These are phyloP conservation scores for Pseudocercospora pini-densiflorae DNA, from an alignment of 2,329 filamentous ascomycete species.

Conservation along the genomic window DNA sequence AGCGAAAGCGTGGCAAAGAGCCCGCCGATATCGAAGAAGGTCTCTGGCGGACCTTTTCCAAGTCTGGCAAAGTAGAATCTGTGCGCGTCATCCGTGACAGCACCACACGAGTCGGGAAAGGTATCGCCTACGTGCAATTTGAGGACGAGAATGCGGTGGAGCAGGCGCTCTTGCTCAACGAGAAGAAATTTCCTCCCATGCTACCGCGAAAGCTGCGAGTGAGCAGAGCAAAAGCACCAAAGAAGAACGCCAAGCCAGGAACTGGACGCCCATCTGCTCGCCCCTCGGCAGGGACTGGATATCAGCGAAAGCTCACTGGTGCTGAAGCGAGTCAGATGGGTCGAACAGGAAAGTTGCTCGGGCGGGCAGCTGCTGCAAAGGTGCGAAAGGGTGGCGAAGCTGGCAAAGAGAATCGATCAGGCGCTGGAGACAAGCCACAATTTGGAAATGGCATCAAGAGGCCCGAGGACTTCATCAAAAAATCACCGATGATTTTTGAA, in stretches of 20 bases:
- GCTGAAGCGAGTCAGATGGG: constrained; percentile 73
- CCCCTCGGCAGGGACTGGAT: constrained; percentile 45
- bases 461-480: constrained; percentile 68
- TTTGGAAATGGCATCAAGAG: constrained; percentile 52
- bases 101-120: constrained; percentile 91
- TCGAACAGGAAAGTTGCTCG: constrained; percentile 75
- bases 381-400: constrained; percentile 19
- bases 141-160: constrained; percentile 86
- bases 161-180: constrained; percentile 83
- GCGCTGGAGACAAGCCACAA: neutral
- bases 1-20: constrained; percentile 69
- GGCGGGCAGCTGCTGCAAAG: constrained; percentile 66
- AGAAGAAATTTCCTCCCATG: constrained; percentile 91
- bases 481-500: constrained; percentile 60
- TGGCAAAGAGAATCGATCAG: neutral
- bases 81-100: constrained; percentile 90
- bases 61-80: constrained; percentile 83
- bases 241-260: constrained; percentile 51
- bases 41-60: constrained; percentile 79
- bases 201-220: constrained; percentile 88
- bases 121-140: constrained; percentile 98
- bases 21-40: constrained; percentile 92
- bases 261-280: constrained; percentile 34
- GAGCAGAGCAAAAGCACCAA: constrained; percentile 76
- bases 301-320: constrained; percentile 71